Evolutionary conservation across 1,284 basidiomycete genomes (phyloP).

Genomic region (Polyporus tsugae): DNA sequence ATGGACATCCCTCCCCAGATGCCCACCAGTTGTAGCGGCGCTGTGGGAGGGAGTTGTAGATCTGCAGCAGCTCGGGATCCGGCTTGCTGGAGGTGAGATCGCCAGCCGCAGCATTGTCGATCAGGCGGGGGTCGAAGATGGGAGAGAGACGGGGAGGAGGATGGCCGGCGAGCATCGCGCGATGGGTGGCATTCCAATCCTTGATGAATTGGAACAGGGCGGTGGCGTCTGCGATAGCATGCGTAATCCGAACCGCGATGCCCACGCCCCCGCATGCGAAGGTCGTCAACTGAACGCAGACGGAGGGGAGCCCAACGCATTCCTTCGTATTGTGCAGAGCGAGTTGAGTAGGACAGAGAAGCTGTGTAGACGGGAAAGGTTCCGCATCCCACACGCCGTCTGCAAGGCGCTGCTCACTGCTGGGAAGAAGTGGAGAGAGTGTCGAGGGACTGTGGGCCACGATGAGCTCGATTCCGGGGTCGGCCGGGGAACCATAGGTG

Average conservation of each 20-base stretch:
- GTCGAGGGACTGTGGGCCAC: conserved; percentile 33
- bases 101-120: conserved; percentile 46
- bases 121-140: conserved; percentile 44
- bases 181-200: conserved; percentile 48
- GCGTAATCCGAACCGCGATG: conserved; percentile 46
- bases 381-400: conserved; percentile 33
- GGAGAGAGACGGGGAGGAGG: conserved; percentile 34
- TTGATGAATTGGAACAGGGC: conserved; percentile 46
- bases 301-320: conserved; percentile 40
- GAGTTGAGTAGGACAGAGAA: conserved; percentile 37
- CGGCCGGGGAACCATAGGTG: conserved; percentile 42
- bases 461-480: conserved; percentile 50
- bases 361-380: conserved; percentile 27
- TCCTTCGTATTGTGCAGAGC: conserved; percentile 39
- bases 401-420: conserved; percentile 24
- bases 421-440: conserved; percentile 39
- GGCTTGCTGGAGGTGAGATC: conserved; percentile 42
- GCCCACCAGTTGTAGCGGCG: conserved; percentile 51
- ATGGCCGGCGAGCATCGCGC: conserved; percentile 22
- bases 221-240: conserved; percentile 51
- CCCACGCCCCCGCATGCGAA: conserved; percentile 38
- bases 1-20: conserved; percentile 38
- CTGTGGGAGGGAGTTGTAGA: conserved; percentile 43
- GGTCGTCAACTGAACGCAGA: conserved; percentile 46
- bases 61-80: conserved; percentile 38